Conservation (phyloP, 2,329 filamentous ascomycete genomes). For the Colletotrichum sp. region DNA sequence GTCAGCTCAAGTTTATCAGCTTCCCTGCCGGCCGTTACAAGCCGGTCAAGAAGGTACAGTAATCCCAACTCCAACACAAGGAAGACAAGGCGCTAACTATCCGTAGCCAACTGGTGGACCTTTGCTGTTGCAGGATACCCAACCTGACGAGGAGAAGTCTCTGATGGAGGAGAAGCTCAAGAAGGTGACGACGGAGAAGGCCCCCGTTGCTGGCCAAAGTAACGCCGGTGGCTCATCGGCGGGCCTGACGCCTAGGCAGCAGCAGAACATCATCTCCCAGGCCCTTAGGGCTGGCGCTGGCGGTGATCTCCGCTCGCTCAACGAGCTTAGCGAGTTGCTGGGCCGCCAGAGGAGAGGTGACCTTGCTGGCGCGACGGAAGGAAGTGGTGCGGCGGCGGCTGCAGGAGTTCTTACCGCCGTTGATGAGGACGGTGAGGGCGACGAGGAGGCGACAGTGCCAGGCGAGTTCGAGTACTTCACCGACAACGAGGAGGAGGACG, state of each 20-base stretch:
- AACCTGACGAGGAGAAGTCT: constrained; percentile 77
- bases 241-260: constrained; percentile 28
- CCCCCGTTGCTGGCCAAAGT: constrained; percentile 55
- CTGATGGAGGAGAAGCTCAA: constrained; percentile 92
- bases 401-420: constrained; percentile 84
- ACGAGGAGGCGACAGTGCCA: constrained; percentile 74
- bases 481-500: constrained; percentile 61
- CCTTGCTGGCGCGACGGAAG: constrained; percentile 42
- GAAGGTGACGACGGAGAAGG: constrained; percentile 72
- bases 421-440: constrained; percentile 81
- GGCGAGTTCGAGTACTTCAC: constrained; percentile 81
- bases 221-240: constrained; percentile 36
- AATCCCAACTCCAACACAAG: neutral
- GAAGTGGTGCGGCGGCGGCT: constrained; percentile 71
- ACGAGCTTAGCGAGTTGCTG: constrained; percentile 50
- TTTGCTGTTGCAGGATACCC: constrained; percentile 85
- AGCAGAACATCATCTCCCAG: constrained; percentile 31
- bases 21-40: constrained; percentile 91
- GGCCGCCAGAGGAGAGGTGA: constrained; percentile 26
- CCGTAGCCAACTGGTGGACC: constrained; percentile 87
- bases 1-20: constrained; percentile 93
- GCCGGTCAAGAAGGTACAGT: constrained; percentile 82
- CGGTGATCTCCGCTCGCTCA: constrained; percentile 36
- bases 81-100: constrained; percentile 47
- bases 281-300: constrained; percentile 25